phyloP scores from a whole-genome alignment of 345 rosid genomes.

The Clarkia xantiana region DNA sequence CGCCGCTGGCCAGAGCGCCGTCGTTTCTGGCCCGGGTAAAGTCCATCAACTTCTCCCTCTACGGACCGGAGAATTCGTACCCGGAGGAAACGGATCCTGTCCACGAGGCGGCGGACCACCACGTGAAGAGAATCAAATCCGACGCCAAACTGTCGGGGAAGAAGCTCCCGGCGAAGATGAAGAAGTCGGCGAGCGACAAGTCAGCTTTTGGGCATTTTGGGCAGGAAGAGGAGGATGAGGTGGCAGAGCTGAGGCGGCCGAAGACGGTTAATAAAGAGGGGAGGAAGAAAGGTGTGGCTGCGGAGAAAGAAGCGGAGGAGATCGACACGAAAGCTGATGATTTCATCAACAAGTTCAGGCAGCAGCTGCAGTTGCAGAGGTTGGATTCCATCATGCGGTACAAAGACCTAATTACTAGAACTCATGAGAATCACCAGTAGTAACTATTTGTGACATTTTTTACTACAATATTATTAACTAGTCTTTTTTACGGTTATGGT shows the following conservation, averaged over 20 bases:
- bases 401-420: slow-evolving; percentile 17
- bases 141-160: slow-evolving; percentile 15
- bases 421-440: background rate
- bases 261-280: slow-evolving; percentile 4
- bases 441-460: background rate
- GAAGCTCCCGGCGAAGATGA: slow-evolving; percentile 25
- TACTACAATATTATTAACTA: background rate
- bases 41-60: slow-evolving; percentile 32
- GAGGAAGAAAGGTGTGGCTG: slow-evolving; percentile 8
- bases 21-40: slow-evolving; percentile 49
- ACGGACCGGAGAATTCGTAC: slow-evolving; percentile 21
- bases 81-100: slow-evolving; percentile 8
- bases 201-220: slow-evolving; percentile 4
- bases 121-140: slow-evolving; percentile 27
- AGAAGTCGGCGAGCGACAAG: slow-evolving; percentile 59
- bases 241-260: slow-evolving; percentile 10
- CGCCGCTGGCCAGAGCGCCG: slow-evolving; percentile 27
- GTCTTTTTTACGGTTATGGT: too few relatives aligned
- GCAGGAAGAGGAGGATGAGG: slow-evolving; percentile 9
- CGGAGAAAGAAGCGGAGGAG: slow-evolving; percentile 6
- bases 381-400: slow-evolving; percentile 27
- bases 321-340: slow-evolving; percentile 44
- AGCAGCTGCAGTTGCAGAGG: slow-evolving; percentile 37
- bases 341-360: slow-evolving; percentile 36
- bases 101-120: slow-evolving; percentile 6